A percentile compares a stretch with the other conserved stretches of the same genome.
phyloP scores from a whole-genome alignment of 2,329 filamentous ascomycete genomes.

The Fusarium compactum region DNA sequence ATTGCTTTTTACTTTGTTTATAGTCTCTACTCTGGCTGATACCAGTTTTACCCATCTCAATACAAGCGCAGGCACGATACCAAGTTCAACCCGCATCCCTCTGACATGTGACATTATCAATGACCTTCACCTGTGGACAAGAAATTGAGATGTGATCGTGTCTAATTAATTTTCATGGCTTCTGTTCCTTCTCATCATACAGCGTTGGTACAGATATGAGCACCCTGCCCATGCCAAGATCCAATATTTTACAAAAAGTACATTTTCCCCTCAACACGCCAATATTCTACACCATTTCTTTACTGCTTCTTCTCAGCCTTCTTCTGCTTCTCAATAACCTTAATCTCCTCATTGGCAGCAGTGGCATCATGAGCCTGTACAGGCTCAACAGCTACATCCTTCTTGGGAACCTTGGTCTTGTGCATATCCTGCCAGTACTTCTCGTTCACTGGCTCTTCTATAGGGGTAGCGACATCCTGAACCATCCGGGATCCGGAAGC shows the following conservation, averaged over 20 bases:
- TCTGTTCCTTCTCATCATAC: conserved; percentile 42
- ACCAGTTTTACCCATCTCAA: conserved; percentile 42
- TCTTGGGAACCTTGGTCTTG: conserved; percentile 23
- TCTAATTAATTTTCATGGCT: conserved; percentile 45
- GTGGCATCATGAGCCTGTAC: conserved; percentile 48
- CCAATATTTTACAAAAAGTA: conserved; percentile 43
- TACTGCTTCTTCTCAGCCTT: conserved; percentile 29
- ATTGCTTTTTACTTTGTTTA: conserved; percentile 23
- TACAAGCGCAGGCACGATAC: conserved; percentile 32
- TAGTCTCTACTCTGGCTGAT: conserved; percentile 41
- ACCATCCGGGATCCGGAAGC: conserved; percentile 17
- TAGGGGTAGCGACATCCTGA: conserved; percentile 27
- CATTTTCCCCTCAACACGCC: conserved; percentile 14
- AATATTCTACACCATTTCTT: conserved; percentile 2
- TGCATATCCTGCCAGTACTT: conserved; percentile 25
- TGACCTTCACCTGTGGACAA: not conserved
- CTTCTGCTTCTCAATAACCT: conserved; percentile 33
- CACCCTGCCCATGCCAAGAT: conserved; percentile 32
- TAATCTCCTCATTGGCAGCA: conserved; percentile 45
- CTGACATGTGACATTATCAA: not conserved
- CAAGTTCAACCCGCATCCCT: not conserved
- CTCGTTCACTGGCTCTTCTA: conserved; percentile 25
- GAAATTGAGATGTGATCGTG: conserved; percentile 44
- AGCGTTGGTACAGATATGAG: conserved; percentile 45
- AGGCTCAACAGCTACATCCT: conserved; percentile 26